Base-by-base conservation (phyloP, 129 eudicot genomes). In the Arctium minus region DNA sequence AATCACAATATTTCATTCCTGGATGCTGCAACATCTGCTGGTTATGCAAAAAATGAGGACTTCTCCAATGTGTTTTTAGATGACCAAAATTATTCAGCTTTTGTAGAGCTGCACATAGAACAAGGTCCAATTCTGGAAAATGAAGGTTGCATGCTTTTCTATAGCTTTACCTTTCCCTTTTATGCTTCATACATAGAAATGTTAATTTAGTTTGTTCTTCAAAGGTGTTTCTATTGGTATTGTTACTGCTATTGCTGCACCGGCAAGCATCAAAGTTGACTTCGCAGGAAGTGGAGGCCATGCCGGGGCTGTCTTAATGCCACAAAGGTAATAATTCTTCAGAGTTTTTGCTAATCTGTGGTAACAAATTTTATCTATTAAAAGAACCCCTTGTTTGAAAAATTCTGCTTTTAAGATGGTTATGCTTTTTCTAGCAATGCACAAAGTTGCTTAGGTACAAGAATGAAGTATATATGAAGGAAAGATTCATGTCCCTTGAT, bases 201-300 rank as follows among this genome's bases (percentile, higher is more conserved):
- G 11, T 60, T 3, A 74, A 70, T 72, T 46, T 69, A 65, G 36
- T 76, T 35, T 70, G 15, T 56, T 36, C 64, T 86, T 62, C 8
- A n/a, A 65, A 81, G 99, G 85, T 29, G 86, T 86, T 79, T 83
- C 97, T 35, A 90, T 96, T 77, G 99, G 99, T 72, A 87, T 96
- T 79, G 99, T 96, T 82, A 96, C 97, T 79, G 99, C 99, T 60
- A 96, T 96, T 87, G 99, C 99, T 82, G 99, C 99, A 85, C 99
- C 98, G 1, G 98, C 99, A 75, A 96, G 98, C 86, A 90, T 93
- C 79, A 96, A 93, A 89, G 95, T 96, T 78, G 97, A 89, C 29
- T 96, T 96, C 81, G 97, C 91, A 84, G 99, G 99, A 86, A 93
- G 90, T 38, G 99, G 99, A 36, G 99, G 98, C 39, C 99, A 96